Evolutionary conservation across 306 rosid species (phyloP).

Genomic region (Amphicarpaea edgeworthii): DNA sequence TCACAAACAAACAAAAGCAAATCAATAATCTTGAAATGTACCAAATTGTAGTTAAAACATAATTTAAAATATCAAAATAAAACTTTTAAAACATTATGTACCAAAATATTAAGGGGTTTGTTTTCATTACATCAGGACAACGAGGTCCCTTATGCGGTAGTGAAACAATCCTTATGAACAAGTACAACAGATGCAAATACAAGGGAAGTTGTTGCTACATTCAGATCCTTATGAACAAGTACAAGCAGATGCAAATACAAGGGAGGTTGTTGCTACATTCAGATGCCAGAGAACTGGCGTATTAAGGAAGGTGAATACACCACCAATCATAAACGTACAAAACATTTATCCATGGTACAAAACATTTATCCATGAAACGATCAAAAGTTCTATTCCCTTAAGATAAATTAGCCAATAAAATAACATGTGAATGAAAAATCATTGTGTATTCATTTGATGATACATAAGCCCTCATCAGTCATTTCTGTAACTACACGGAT

Average conservation of each 20-base stretch:
- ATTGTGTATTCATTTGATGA: conserved; percentile 45
- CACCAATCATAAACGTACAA: conserved; percentile 28
- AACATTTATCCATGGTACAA: conserved; percentile 13
- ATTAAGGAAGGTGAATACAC: conserved; percentile 6
- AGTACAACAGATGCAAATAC: not conserved
- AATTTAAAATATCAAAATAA: too few relatives aligned
- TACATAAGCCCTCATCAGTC: conserved; percentile 35
- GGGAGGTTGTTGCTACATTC: not conserved
- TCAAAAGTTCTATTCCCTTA: conserved; percentile 41
- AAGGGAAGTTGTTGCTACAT: not conserved
- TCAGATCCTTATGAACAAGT: not conserved
- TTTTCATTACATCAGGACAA: too few relatives aligned
- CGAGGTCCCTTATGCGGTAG: not conserved
- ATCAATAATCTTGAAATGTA: too few relatives aligned
- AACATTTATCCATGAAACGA: conserved; percentile 1
- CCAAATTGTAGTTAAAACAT: too few relatives aligned
- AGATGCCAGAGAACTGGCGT: conserved; percentile 1
- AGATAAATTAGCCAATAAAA: conserved; percentile 31
- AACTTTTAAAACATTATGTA: too few relatives aligned
- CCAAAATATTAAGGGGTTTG: not conserved
- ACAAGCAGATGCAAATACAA: too few relatives aligned
- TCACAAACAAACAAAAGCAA: too few relatives aligned
- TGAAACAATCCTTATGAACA: not conserved
- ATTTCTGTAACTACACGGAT: too few relatives aligned
- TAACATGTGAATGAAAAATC: conserved; percentile 44